Base-by-base conservation (phyloP, 768 basidiomycete species). In the Termitomyces sp. region DNA sequence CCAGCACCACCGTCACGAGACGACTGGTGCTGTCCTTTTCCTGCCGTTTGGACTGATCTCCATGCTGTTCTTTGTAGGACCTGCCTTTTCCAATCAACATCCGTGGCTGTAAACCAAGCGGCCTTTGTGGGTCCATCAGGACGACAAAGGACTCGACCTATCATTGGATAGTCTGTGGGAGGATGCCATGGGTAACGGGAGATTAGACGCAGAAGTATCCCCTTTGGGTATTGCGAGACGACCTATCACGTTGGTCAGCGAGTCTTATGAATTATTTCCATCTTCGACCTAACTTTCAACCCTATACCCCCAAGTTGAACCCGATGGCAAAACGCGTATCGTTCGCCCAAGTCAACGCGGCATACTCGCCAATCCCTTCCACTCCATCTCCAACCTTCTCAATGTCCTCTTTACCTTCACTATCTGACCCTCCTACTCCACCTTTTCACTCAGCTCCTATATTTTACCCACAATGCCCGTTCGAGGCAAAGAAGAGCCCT, bases 291-390 rank as follows among this genome's bases (percentile, higher is more conserved):
- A 37, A 39, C 59, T 65, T 63, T 27, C 44, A 58, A 54, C 58
- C 57, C 60, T 60, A 53, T 61, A 55, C 60, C 55, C 44, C 61
- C 59, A 55, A 41, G 24, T 33, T 55, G 55, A 31, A 60, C 53
- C 60, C 31, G 12, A 75, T 73, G 68, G 65, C 67, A 47, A 76
- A 75, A 67, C 76, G 73, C 70, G 78, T 80, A 36, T 74, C 74
- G 50, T 80, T 80, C 57, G 72, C 76, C 42, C 59, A 65, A 11
- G 71, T 72, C 13, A 75, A 75, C 65, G 69, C 68, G 13, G 65
- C 74, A 13, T 77, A 76, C 66, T 70, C 74, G 7, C 69, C 75
- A 24, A 61, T 60, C 24, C 68, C 74, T 6, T 49, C 69, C 34
- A 70, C 74, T 1, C 73, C 75, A 8, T 79, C 78, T 3, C 76